Conservation (phyloP, 2,329 filamentous ascomycete species). For the Juglanconis juglandina region DNA sequence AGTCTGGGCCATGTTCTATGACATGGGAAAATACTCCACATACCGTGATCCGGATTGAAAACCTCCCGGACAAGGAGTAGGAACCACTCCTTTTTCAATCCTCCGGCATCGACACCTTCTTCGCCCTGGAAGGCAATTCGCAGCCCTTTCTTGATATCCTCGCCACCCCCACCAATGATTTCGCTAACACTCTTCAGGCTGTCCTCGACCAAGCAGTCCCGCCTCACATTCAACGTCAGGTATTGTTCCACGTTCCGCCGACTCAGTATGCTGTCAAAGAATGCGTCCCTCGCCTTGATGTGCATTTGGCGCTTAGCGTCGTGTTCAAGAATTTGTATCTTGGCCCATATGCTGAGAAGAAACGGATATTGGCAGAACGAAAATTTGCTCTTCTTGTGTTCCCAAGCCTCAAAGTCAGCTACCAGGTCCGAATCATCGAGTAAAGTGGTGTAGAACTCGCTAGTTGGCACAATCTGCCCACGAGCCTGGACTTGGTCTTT, state of each 20-base stretch:
- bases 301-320: slow-evolving; percentile 89
- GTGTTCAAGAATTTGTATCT: slow-evolving; percentile 85
- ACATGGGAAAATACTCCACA: slow-evolving; percentile 28
- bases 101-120: slow-evolving; percentile 87
- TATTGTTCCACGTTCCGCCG: slow-evolving; percentile 72
- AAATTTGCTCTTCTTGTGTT: slow-evolving; percentile 69
- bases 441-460: slow-evolving; percentile 82
- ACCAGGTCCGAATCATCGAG: slow-evolving; percentile 84
- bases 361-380: slow-evolving; percentile 92
- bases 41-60: slow-evolving; percentile 86
- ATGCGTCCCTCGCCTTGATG: slow-evolving; percentile 80
- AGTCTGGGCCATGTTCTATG: background rate
- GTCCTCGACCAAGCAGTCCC: slow-evolving; percentile 85
- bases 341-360: slow-evolving; percentile 85
- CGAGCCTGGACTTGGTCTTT: slow-evolving; percentile 43
- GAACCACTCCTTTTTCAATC: slow-evolving; percentile 93
- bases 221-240: slow-evolving; percentile 70
- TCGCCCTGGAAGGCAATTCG: slow-evolving; percentile 83
- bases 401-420: slow-evolving; percentile 85
- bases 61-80: slow-evolving; percentile 82
- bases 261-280: slow-evolving; percentile 83
- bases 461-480: slow-evolving; percentile 72
- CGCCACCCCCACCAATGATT: slow-evolving; percentile 73
- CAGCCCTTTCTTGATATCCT: slow-evolving; percentile 87
- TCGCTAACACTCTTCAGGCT: slow-evolving; percentile 82